Evolutionary conservation across 2,329 filamentous ascomycete genomes (phyloP).

Genomic region (Xylaria hypoxylon): DNA sequence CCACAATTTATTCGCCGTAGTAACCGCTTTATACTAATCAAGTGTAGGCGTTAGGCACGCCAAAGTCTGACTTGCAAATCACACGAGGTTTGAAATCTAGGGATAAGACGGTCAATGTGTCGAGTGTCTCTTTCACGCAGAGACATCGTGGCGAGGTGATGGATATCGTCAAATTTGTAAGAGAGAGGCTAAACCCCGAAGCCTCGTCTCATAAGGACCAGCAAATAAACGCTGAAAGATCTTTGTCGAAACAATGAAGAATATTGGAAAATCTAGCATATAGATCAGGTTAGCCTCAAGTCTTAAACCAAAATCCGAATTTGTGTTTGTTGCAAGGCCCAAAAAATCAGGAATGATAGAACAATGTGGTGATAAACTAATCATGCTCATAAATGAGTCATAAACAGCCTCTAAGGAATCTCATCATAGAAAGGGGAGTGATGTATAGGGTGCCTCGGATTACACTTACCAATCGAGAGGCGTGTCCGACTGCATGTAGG

Average conservation of each 20-base stretch:
- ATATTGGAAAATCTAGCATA: background rate
- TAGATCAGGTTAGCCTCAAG: slow-evolving; percentile 15
- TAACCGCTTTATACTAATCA: slow-evolving; percentile 8
- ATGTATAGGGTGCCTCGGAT: background rate
- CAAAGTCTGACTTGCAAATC: slow-evolving; percentile 73
- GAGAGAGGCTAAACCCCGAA: slow-evolving; percentile 40
- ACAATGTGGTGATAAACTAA: slow-evolving; percentile 52
- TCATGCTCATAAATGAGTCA: slow-evolving; percentile 53
- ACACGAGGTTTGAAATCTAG: slow-evolving; percentile 72
- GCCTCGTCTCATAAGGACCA: background rate
- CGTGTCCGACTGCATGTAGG: slow-evolving; percentile 8
- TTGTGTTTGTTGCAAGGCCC: background rate
- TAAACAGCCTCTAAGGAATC: slow-evolving; percentile 55
- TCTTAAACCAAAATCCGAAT: background rate
- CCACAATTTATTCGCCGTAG: background rate
- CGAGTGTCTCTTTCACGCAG: slow-evolving; percentile 44
- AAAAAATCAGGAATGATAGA: slow-evolving; percentile 50
- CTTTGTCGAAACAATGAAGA: background rate
- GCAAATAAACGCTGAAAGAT: background rate
- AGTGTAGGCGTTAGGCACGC: slow-evolving; percentile 66
- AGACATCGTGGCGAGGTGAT: slow-evolving; percentile 35
- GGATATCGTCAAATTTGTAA: slow-evolving; percentile 43
- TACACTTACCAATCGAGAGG: slow-evolving; percentile 36
- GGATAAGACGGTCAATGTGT: slow-evolving; percentile 67
- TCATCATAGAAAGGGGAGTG: slow-evolving; percentile 48